A percentile compares a stretch with the other conserved stretches of the same genome.
Evolutionary conservation across 2,329 filamentous ascomycete genomes (phyloP).

Genomic region (Knoxdaviesia capensis): DNA sequence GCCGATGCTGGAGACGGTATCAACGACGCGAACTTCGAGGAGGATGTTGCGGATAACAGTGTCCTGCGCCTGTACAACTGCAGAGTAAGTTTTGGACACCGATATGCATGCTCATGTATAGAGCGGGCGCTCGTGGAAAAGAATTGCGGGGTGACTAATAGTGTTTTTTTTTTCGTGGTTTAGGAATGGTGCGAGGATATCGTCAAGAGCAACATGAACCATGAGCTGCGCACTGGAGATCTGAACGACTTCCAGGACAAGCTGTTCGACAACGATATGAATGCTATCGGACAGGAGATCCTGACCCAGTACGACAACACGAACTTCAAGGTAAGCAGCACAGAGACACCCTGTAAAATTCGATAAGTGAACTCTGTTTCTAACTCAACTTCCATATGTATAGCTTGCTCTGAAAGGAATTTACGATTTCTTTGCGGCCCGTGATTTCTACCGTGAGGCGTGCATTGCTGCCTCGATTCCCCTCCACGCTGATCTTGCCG

Average conservation of each 20-base stretch:
- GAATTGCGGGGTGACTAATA: too few species aligned
- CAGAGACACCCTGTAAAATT: too few species aligned
- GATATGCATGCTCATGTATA: too few species aligned
- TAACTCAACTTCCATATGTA: too few species aligned
- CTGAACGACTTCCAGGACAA: slow-evolving; percentile 66
- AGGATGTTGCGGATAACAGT: slow-evolving; percentile 78
- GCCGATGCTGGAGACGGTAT: slow-evolving; percentile 90
- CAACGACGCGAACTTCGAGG: slow-evolving; percentile 92
- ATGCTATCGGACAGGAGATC: slow-evolving; percentile 59
- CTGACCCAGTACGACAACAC: slow-evolving; percentile 60
- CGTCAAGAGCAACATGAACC: slow-evolving; percentile 39
- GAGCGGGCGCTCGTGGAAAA: too few species aligned
- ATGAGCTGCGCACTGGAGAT: slow-evolving; percentile 52
- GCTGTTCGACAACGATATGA: slow-evolving; percentile 87
- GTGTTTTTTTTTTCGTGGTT: slow-evolving; percentile 15
- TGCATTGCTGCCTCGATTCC: slow-evolving; percentile 56
- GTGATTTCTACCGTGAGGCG: slow-evolving; percentile 79
- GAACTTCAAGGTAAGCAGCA: slow-evolving; percentile 31
- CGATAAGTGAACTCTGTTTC: too few species aligned
- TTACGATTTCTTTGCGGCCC: slow-evolving; percentile 77
- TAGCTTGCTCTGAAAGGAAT: slow-evolving; percentile 38
- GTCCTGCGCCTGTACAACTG: slow-evolving; percentile 60
- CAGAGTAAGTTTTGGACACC: slow-evolving; percentile 3
- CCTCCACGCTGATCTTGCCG: slow-evolving; percentile 68
- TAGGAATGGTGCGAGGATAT: slow-evolving; percentile 88